Conservation (phyloP, 257 asterid species). For the Vinca minor region DNA sequence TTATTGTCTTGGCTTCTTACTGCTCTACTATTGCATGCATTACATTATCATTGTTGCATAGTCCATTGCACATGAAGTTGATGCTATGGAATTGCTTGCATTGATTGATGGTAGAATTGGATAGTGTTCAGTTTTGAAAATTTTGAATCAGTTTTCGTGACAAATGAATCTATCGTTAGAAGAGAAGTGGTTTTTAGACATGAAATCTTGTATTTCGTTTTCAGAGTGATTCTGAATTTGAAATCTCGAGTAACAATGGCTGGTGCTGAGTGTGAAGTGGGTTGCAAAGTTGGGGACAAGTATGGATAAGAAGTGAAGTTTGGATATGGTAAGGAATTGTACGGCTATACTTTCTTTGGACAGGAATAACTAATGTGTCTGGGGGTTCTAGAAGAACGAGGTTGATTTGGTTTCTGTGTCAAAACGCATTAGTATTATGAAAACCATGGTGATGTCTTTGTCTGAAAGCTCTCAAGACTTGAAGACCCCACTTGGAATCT, state of each 20-base stretch:
- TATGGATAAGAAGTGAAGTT: not conserved
- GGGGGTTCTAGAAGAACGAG: constrained; percentile 13
- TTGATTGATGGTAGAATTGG: too few relatives aligned
- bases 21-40: constrained; percentile 1
- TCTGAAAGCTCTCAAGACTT: not conserved
- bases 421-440: constrained; percentile 7
- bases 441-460: too few relatives aligned
- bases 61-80: not conserved
- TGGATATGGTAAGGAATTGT: not conserved
- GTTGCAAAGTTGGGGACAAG: not conserved
- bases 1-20: not conserved
- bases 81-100: too few relatives aligned
- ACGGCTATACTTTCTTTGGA: constrained; percentile 11
- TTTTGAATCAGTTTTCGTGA: too few relatives aligned
- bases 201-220: too few relatives aligned
- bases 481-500: constrained; percentile 7
- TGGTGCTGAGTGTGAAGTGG: not conserved
- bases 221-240: too few relatives aligned
- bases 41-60: not conserved
- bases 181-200: too few relatives aligned
- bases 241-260: not conserved
- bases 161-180: too few relatives aligned
- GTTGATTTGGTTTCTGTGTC: constrained; percentile 7
- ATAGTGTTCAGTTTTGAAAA: too few relatives aligned
- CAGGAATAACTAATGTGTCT: constrained; percentile 9